Evolutionary conservation across 164 flowering plant species (phyloP), one percentile per base, ranked within the genome.

Genomic region (Amborella trichopoda): DNA sequence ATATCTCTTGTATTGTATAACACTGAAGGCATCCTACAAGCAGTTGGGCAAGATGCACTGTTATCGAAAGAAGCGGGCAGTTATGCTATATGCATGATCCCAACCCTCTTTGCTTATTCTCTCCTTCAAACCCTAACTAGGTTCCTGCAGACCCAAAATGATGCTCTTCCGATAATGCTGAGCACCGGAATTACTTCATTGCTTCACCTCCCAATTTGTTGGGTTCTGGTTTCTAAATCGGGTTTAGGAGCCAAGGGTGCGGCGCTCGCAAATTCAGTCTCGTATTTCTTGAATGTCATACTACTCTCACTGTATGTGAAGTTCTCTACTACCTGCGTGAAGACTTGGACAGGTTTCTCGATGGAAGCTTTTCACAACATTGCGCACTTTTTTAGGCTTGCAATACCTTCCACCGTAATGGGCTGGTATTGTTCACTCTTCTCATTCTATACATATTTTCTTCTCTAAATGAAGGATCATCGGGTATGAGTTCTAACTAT

Each of bases 1-100:
- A 3, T 74, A 21, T 69, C 80, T 45, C 27, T 77, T 3, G 2
- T 72, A 24, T 77, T 79, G 80, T 26, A 44, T 26, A 38, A 44
- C 45, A 56, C 72, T 65, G 80, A 54, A 37, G 61, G 58, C 25
- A 22, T 74, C 41, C 80, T 77, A 1, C 14, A 44, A 19, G 43
- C 67, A 19, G 27, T 70, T 6, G 77, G 80, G 19, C 80, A 77
- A 60, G 77, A 77, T 57, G 77, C 75, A 30, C 9, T 47, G 41
- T 69, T 77, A 44, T 59, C 83, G 26, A 6, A 2, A n/a, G 72
- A 72, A 58, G 77, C 80, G 2, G 75, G 83, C 3, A 69, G 58
- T 50, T 74, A 67, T 47, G 49, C 54, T 17, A 36, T 39, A 9
- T 69, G 74, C 58, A 60, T 68, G 33, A 49, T 74, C 26, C 83